A percentile compares a stretch with the other conserved stretches of the same genome.
Conservation (phyloP, 2,329 filamentous ascomycete genomes). For the Colletotrichum tofieldiae region DNA sequence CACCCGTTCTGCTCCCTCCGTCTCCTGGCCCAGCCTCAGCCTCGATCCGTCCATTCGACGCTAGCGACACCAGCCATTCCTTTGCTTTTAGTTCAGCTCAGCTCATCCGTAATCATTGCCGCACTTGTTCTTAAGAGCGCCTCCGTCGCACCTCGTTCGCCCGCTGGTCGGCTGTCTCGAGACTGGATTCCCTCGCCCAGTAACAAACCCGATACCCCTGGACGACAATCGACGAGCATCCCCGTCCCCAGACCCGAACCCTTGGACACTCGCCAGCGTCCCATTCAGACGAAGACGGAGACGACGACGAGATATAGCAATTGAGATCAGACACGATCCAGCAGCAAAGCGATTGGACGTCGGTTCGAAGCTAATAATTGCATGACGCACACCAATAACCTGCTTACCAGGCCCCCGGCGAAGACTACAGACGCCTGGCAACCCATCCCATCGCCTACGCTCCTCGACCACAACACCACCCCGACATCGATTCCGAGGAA, state of each 20-base stretch:
- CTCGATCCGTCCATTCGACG: conserved; percentile 19
- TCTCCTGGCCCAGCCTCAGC: conserved; percentile 16
- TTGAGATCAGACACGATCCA: not conserved
- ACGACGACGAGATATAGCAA: not conserved
- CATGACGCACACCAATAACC: not conserved
- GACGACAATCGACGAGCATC: not conserved
- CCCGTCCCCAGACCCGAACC: not conserved
- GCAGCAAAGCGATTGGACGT: not conserved
- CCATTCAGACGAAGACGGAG: not conserved
- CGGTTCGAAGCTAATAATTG: not conserved
- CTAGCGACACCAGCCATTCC: conserved; percentile 32
- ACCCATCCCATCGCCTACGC: not conserved
- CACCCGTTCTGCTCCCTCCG: not conserved
- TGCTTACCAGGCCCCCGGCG: not conserved
- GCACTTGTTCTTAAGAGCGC: conserved; percentile 14
- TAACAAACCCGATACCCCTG: not conserved
- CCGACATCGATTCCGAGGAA: not conserved
- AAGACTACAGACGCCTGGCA: not conserved
- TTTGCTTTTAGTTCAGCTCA: not conserved
- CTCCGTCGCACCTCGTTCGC: not conserved
- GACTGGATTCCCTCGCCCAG: not conserved
- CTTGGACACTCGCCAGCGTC: not conserved
- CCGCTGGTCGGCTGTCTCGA: not conserved
- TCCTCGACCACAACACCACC: not conserved
- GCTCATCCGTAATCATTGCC: conserved; percentile 7